Evolutionary conservation across 106 monocot genomes (phyloP).

Genomic region (Xerophyta viscosa): DNA sequence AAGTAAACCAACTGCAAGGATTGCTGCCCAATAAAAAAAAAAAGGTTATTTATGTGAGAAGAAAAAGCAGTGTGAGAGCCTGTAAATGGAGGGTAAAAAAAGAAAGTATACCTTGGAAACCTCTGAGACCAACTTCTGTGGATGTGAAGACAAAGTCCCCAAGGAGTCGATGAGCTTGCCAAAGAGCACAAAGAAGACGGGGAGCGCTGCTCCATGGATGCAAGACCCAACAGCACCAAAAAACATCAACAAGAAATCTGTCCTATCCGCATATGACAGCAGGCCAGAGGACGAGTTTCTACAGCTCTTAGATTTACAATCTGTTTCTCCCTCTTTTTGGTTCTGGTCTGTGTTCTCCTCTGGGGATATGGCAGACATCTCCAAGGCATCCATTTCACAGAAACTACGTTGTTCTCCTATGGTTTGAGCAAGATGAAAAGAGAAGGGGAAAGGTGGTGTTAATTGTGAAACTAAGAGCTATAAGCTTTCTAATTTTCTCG

Average conservation of each 20-base stretch:
- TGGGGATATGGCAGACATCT: no score
- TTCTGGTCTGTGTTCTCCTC: no score
- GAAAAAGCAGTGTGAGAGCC: no score
- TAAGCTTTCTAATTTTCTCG: no score
- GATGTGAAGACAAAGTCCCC: constrained; percentile 12
- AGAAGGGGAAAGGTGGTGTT: no score
- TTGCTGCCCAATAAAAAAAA: constrained; percentile 19
- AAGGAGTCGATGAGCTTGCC: constrained; percentile 26
- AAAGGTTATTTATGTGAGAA: neutral
- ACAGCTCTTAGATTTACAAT: no score
- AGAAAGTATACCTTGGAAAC: constrained; percentile 16
- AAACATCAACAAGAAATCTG: constrained; percentile 20
- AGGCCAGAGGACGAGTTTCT: constrained; percentile 4
- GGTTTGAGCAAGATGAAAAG: no score
- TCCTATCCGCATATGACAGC: constrained; percentile 19
- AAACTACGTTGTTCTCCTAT: no score
- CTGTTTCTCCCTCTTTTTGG: neutral
- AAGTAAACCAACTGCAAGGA: constrained; percentile 26
- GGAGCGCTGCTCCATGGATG: constrained; percentile 27
- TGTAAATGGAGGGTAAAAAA: neutral
- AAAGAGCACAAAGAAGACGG: constrained; percentile 36
- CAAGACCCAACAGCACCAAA: constrained; percentile 28
- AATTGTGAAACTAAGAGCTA: no score
- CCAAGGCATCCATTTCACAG: no score
- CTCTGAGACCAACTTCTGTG: constrained; percentile 8